Evolutionary conservation across 371 early-diverging fungal genomes (phyloP).

Genomic region (Mortierella sp.): DNA sequence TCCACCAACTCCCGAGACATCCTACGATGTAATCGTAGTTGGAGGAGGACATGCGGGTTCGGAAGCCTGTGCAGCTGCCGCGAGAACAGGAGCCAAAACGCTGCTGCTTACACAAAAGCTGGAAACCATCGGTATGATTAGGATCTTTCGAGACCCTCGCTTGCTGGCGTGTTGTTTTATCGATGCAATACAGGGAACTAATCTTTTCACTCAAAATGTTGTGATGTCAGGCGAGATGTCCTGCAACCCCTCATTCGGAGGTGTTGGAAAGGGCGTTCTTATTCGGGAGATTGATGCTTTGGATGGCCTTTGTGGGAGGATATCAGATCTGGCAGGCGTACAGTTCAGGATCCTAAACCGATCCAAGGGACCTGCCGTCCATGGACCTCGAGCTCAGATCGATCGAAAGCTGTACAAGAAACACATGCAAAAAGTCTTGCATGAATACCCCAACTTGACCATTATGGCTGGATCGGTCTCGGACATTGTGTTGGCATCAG

Average conservation of each 20-base stretch:
- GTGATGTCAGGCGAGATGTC: conserved; percentile 81
- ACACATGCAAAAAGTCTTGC: conserved; percentile 73
- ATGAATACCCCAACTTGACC: conserved; percentile 75
- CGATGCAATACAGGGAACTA: not conserved
- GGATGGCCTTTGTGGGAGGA: conserved; percentile 84
- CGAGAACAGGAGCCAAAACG: conserved; percentile 81
- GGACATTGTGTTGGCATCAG: conserved; percentile 71
- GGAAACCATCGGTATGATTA: conserved; percentile 73
- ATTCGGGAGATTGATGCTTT: conserved; percentile 87
- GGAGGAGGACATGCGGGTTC: conserved; percentile 93
- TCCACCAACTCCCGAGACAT: conserved; percentile 44
- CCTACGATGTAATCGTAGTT: conserved; percentile 80
- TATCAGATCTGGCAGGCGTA: conserved; percentile 85
- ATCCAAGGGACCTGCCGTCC: conserved; percentile 89
- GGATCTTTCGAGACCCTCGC: not conserved
- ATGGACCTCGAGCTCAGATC: conserved; percentile 89
- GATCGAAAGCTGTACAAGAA: conserved; percentile 84
- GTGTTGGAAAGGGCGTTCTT: conserved; percentile 86
- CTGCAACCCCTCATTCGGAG: conserved; percentile 91
- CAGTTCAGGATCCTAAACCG: conserved; percentile 88
- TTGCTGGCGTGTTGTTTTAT: not conserved
- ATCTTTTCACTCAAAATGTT: not conserved
- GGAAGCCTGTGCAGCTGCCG: conserved; percentile 88
- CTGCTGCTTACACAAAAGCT: conserved; percentile 81
- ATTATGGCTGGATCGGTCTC: conserved; percentile 78